Conservation (phyloP, 2,329 filamentous ascomycete genomes). For the Xylariaceae sp. region DNA sequence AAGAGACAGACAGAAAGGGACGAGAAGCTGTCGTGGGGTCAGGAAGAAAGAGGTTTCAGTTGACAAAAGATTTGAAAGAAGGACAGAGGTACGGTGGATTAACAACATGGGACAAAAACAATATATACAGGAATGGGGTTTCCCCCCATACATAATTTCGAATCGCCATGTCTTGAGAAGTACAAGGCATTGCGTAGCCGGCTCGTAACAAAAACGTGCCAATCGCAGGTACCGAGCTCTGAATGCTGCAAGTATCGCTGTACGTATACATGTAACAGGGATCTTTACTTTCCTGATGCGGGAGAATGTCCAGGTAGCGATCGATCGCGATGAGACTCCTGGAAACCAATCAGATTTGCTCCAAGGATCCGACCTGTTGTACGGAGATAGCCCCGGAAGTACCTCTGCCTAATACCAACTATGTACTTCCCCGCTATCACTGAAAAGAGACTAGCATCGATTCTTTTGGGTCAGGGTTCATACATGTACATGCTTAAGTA, state of each 20-base stretch:
- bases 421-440: not conserved
- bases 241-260: conserved; percentile 2
- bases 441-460: not conserved
- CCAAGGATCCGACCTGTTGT: not conserved
- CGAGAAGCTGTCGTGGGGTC: not conserved
- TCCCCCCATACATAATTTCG: conserved; percentile 16
- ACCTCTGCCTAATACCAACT: not conserved
- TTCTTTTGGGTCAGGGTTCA: not conserved
- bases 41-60: not conserved
- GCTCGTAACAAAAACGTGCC: conserved; percentile 6
- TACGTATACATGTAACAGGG: conserved; percentile 25
- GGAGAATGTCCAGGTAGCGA: conserved; percentile 29
- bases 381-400: conserved; percentile 24
- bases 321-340: conserved; percentile 30
- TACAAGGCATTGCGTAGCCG: conserved; percentile 19
- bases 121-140: conserved; percentile 20
- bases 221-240: conserved; percentile 15
- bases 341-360: conserved; percentile 22
- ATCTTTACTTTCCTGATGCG: conserved; percentile 31
- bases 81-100: not conserved
- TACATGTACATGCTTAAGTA: not conserved
- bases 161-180: conserved; percentile 15
- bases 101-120: conserved; percentile 8
- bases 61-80: not conserved
- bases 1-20: conserved; percentile 7